phyloP scores from a whole-genome alignment of 306 rosid genomes.

The Pyrus betulifolia region DNA sequence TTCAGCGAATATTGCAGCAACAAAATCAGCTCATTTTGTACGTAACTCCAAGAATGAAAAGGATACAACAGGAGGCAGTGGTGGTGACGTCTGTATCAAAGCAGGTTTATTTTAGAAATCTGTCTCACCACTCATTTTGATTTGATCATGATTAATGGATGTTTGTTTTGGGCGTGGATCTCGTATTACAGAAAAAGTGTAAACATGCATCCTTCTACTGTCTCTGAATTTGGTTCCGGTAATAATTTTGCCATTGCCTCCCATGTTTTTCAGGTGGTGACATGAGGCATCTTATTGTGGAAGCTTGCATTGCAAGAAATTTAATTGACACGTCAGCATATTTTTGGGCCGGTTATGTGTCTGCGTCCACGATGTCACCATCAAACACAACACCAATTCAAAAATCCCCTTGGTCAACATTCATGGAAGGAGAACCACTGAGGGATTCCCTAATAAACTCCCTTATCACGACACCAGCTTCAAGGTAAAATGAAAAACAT shows the following conservation, averaged over 20 bases:
- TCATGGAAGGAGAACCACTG: slow-evolving; percentile 68
- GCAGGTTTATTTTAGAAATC: slow-evolving; percentile 34
- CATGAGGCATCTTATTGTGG: slow-evolving; percentile 79
- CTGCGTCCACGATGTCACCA: slow-evolving; percentile 33
- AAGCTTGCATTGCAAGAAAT: slow-evolving; percentile 74
- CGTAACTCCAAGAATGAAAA: slow-evolving; percentile 37
- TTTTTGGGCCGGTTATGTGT: slow-evolving; percentile 64
- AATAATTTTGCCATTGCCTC: slow-evolving; percentile 11
- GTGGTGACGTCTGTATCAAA: slow-evolving; percentile 30
- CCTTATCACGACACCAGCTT: slow-evolving; percentile 57
- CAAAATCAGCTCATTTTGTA: slow-evolving; percentile 45
- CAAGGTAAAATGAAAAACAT: slow-evolving; percentile 38
- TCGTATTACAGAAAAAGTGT: not conserved
- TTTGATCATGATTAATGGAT: not conserved
- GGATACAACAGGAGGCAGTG: slow-evolving; percentile 34
- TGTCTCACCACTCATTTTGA: slow-evolving; percentile 2
- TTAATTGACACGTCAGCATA: slow-evolving; percentile 63
- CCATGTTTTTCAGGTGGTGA: slow-evolving; percentile 48
- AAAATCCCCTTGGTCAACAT: slow-evolving; percentile 62
- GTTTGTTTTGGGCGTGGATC: not conserved
- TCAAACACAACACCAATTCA: slow-evolving; percentile 39
- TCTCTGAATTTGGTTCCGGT: not conserved
- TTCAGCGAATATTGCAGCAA: slow-evolving; percentile 65
- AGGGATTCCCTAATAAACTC: slow-evolving; percentile 41
- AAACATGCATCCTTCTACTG: not conserved